A percentile compares a stretch with the other conserved stretches of the same genome.
Conservation (phyloP, 495 filamentous ascomycete species). For the Chaetomidium leptoderma region DNA sequence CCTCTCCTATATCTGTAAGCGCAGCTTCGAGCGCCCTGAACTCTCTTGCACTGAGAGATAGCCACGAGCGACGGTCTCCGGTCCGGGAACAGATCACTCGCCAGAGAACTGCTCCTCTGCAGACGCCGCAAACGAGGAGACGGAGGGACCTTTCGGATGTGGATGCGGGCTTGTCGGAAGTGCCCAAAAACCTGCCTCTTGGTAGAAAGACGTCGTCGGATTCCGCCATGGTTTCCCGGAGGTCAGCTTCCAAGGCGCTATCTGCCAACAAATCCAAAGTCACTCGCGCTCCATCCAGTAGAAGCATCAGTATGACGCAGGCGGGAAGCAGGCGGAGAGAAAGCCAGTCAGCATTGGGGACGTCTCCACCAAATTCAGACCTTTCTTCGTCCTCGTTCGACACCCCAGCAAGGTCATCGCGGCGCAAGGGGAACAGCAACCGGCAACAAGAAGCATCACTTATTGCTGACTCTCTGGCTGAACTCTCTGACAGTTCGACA, state of each 20-base stretch:
- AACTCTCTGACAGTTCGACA: slow-evolving; percentile 19
- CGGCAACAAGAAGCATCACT: slow-evolving; percentile 20
- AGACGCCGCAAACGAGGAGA: slow-evolving; percentile 17
- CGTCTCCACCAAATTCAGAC: slow-evolving; percentile 23
- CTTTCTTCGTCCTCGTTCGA: slow-evolving; percentile 18
- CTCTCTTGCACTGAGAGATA: slow-evolving; percentile 31
- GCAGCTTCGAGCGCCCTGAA: slow-evolving; percentile 47
- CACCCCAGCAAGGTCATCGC: slow-evolving; percentile 7
- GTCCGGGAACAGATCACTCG: slow-evolving; percentile 15
- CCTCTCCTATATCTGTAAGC: slow-evolving; percentile 41
- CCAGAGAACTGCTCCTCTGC: slow-evolving; percentile 16
- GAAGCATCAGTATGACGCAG: slow-evolving; percentile 5
- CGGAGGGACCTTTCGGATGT: slow-evolving; percentile 15
- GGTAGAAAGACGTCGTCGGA: slow-evolving; percentile 22
- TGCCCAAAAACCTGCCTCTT: neutral
- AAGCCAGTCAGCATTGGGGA: neutral
- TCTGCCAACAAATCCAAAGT: slow-evolving; percentile 12
- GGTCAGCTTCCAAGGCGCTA: slow-evolving; percentile 8
- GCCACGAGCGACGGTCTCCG: slow-evolving; percentile 6
- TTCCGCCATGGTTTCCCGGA: slow-evolving; percentile 17
- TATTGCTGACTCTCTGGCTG: slow-evolving; percentile 13
- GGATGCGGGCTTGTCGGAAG: slow-evolving; percentile 5
- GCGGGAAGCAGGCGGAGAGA: slow-evolving; percentile 6
- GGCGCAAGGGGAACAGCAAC: neutral
- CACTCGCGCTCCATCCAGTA: slow-evolving; percentile 14